Base-by-base conservation (phyloP, 1,284 basidiomycete genomes). In the Moniliella sp. region DNA sequence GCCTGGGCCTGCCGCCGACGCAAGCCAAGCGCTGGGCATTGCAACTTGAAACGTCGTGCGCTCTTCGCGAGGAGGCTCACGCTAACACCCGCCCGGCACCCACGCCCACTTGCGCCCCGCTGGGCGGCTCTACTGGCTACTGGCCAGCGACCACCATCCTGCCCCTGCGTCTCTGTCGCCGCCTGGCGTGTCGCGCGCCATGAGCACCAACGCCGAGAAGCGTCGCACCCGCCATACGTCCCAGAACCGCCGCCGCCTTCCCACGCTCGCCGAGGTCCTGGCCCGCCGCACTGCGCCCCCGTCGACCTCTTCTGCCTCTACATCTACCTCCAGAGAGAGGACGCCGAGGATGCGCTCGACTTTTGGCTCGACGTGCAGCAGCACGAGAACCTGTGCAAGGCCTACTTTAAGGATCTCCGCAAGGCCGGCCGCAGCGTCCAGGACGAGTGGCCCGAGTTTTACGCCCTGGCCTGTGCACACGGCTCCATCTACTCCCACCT, bases 361-460 rank as follows among this genome's bases (percentile, higher is more conserved):
- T 97, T 97, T 52, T 97, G 86, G 86, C 73, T 97, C 18, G 88
- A 97, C 57, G 88, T 94, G 2, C 83, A 93, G 53, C 88, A 94
- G 65, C 88, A 97, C 61, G 91, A 94, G 65, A 93, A 93, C 59
- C 72, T 97, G 27, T 97, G 86, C 64, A 72, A 84, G 38, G 88
- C 86, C 4, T 94, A 93, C 64, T 93, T 97, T 72, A 91, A 93
- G 67, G 88, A 94, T 61, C 71, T 97, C 39, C 75, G 80, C 53
- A 83, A 86, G 64, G 83, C 82, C 1, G 84, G 86, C 5, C 73
- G 78, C 23, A 73, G 75, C 5, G 77, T 94, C 50, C 76, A 76
- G 58, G 80, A 91, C 13, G 88, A 93, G 60, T 97, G 86, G 86
- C 88, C 88, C 4, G 79, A 86, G 58, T 94, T 86, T 57, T 86